Evolutionary conservation across 768 basidiomycete species (phyloP).

Genomic region (Mycena haematopus): DNA sequence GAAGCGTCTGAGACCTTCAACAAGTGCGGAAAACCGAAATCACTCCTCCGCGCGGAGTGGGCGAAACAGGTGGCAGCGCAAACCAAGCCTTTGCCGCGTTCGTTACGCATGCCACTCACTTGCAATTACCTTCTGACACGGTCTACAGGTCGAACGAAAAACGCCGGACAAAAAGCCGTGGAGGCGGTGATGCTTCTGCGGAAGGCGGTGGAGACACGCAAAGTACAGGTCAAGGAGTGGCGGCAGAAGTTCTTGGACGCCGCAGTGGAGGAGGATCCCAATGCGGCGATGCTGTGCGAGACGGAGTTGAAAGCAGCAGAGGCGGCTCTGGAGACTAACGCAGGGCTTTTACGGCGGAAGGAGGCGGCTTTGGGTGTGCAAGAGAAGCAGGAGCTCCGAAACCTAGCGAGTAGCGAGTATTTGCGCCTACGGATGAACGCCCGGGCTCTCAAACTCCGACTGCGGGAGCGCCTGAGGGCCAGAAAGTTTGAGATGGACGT

Average conservation of each 20-base stretch:
- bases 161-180: background rate
- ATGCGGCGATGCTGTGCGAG: background rate
- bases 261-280: background rate
- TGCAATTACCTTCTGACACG: no score
- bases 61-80: constrained; percentile 38
- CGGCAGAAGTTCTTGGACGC: background rate
- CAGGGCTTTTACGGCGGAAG: background rate
- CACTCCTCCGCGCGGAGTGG: constrained; percentile 40
- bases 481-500: constrained; percentile 5
- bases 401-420: background rate
- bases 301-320: background rate
- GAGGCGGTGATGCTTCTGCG: background rate
- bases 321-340: background rate
- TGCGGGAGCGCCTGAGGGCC: background rate
- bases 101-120: background rate
- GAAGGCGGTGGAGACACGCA: background rate
- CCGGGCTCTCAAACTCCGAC: constrained; percentile 4
- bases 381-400: background rate
- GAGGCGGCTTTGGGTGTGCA: background rate
- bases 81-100: constrained; percentile 3
- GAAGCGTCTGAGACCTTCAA: constrained; percentile 30
- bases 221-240: background rate
- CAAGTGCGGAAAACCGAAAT: constrained; percentile 20
- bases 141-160: constrained; percentile 2
- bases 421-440: constrained; percentile 1